Base-by-base conservation (phyloP, 1,284 basidiomycete genomes). In the Cerrena zonata region DNA sequence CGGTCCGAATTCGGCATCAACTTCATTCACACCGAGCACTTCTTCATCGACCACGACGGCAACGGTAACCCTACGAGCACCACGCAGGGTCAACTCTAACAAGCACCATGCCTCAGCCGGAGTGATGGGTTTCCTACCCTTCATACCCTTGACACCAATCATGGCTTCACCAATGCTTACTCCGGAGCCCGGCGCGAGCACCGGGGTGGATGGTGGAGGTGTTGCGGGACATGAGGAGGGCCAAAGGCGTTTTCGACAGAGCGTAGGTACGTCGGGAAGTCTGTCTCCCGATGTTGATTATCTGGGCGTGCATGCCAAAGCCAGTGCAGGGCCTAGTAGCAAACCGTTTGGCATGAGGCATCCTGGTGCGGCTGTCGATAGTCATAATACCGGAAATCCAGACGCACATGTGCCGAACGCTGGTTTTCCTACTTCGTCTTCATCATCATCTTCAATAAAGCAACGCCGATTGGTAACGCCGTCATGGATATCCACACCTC, bases 161-260 rank as follows among this genome's bases (percentile, higher is more conserved):
- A 69, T 72, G 51, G 78, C 79, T 30, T 82, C 80, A 3, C 80
- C 81, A n/a, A 60, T 77, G 48, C 72, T 72, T 60, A 77, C 79
- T 2, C 77, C 79, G 15, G 71, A 60, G 15, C 38, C 60, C 54
- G 54, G 57, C 52, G 47, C 51, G 49, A 22, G 22, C 5, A 22
- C 41, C 41, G n/a, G n/a, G n/a, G n/a, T n/a, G n/a, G 41, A 42
- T 13, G 21, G 21, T 23, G 15, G 13, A 15, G 15, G 41, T 23
- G 41, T 15, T 10, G 21, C 24, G n/a, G 41, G 7, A 34, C 30
- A 34, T 34, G 30, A 34, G 30, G 30, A 34, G 7, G 7, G 30
- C 15, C 7, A 34, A 34, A n/a, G n/a, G n/a, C n/a, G n/a, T n/a
- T n/a, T n/a, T n/a, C n/a, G n/a, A n/a, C n/a, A n/a, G n/a, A n/a